These are phyloP conservation scores for Leucaena leucocephala DNA, from an alignment of 306 rosid genomes.

Conservation along the genomic window DNA sequence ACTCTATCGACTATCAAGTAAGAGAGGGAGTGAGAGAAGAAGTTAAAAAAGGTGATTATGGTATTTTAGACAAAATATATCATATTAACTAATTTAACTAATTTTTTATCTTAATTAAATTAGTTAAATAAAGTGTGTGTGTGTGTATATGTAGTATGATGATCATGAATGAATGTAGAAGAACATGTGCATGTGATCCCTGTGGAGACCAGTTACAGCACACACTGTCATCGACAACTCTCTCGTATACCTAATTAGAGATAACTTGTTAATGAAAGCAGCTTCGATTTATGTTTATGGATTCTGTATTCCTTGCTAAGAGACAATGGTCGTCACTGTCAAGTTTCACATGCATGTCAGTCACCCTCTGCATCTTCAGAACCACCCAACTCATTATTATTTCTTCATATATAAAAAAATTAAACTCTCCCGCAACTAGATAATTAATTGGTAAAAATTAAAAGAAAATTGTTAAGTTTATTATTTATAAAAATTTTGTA, in stretches of 20 bases:
- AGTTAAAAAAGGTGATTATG: too few relatives aligned
- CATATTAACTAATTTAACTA: too few relatives aligned
- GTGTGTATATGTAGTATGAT: neutral
- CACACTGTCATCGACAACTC: neutral
- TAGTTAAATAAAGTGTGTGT: neutral
- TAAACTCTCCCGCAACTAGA: too few relatives aligned
- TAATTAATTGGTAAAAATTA: too few relatives aligned
- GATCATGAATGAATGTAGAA: neutral
- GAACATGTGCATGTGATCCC: neutral
- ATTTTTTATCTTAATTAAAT: too few relatives aligned
- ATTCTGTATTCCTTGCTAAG: neutral
- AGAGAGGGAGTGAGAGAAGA: too few relatives aligned
- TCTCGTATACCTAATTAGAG: neutral
- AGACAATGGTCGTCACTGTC: conserved; percentile 9
- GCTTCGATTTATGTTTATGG: neutral
- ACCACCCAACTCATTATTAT: neutral
- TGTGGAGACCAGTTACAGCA: neutral
- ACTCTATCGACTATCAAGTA: too few relatives aligned
- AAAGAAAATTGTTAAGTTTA: too few relatives aligned
- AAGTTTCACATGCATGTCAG: conserved; percentile 29
- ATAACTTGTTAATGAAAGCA: neutral
- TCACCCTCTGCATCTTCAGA: neutral
- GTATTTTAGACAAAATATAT: too few relatives aligned
- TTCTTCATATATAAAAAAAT: neutral
- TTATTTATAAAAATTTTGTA: too few relatives aligned